Evolutionary conservation across 352 stramenopile species (phyloP), one percentile per base, ranked within the genome.

Genomic region (Phytophthora pini): DNA sequence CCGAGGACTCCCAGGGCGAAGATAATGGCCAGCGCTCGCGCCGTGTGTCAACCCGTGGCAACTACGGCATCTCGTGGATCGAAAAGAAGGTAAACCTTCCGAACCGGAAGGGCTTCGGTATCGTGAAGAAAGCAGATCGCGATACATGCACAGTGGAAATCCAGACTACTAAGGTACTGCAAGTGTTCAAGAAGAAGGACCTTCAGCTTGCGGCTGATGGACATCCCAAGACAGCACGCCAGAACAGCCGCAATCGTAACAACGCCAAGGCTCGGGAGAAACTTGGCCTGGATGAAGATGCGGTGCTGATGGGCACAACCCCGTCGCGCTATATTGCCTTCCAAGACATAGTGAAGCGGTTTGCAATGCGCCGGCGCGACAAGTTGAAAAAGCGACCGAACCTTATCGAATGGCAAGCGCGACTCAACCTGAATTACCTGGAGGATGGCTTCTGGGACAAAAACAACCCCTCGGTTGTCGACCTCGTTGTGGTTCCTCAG

Each of bases 151-250:
- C 83, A 6, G 88, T 96, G 13, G 88, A 94, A 56, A 75, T 96
- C 15, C 76, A 80, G 7, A 56, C 71, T 2, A 90, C 83, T 1
- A 92, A 92, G 26, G 72, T 92, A 2, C 55, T 96, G 7, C 89
- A 90, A 56, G 73, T 92, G 24, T 96, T 93, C 62, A 94, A 94
- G 65, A 94, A 94, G 71, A 92, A 92, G 55, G 86, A 96, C n/a
- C 70, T 96, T 8, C 74, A 92, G 54, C 73, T 96, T 34, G 70
- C 90, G 13, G 80, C 82, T 63, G 87, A 92, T 11, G 72, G 83
- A 11, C 45, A 79, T 10, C 51, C 68, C 20, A 88, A 90, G 55
- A 82, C 65, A 32, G 82, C 72, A 57, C 76, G 87, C 2, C 68
- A 81, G 38, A 82, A 77, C 40, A 82, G 71, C 36, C 76, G 82